Evolutionary conservation across 495 filamentous ascomycete species (phyloP), one percentile per base, ranked within the genome.

Genomic region (Aspergillus diversus): DNA sequence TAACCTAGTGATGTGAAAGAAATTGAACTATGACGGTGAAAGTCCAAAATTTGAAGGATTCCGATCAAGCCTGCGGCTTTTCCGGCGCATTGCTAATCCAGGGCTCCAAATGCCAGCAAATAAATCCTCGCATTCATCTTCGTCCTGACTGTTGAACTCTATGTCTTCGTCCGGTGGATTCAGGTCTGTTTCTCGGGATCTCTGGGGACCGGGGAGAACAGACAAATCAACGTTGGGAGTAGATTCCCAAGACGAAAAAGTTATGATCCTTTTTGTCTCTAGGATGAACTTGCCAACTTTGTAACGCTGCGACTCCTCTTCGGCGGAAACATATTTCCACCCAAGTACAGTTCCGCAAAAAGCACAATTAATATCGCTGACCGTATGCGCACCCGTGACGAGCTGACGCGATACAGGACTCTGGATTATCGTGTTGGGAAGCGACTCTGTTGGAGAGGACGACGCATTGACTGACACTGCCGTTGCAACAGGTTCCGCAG

Each of bases 221-320:
- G 51, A 8, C 4, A 37, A 31, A 5, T 51, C 31, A 4, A 58
- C 35, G 39, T 53, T 46, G 9, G 66, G 55, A 16, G 65, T 69
- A 35, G 85, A 82, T 69, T 96, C 92, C 90, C 90, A 96, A 57
- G 80, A 81, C n/a, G 83, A 79, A 51, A 80, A 84, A 5, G 81
- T 73, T 17, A 85, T 86, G 31, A 92, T 88, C 63, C 89, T 81
- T 71, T 87, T 87, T 35, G 89, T 92, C 78, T 98, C 94, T 39
- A 98, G 73, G n/a, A 98, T 97, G 68, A 93, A 97, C 73, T 96
- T 97, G 33, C 94, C 94, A 33, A 97, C 87, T 73, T 98, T 98
- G 77, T 98, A 98, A 57, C 84, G 83, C 73, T 98, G 94, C 43
- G 80, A 81, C 63, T 88, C 81, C 68, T 97, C 90, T 57, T 89